Percentiles rank a stretch among this genome's conserved stretches.
Evolutionary conservation across 2,329 filamentous ascomycete genomes (phyloP).

Genomic region (Rachicladosporium sp.): DNA sequence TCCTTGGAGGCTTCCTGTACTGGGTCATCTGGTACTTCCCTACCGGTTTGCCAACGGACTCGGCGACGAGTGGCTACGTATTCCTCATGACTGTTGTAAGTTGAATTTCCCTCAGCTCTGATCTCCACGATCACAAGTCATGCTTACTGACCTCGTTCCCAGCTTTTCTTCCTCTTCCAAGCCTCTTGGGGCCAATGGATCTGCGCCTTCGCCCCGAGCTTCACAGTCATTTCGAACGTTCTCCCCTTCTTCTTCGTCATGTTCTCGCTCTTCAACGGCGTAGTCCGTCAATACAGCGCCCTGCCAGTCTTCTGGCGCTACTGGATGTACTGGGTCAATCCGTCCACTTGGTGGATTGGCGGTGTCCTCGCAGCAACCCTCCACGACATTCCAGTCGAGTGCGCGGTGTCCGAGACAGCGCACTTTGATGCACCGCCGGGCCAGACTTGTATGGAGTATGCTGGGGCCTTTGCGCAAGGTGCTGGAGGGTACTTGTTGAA

Average conservation of each 20-base stretch:
- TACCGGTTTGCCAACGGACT: constrained; percentile 54
- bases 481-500: constrained; percentile 54
- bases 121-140: too few relatives aligned
- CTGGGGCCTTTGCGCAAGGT: constrained; percentile 43
- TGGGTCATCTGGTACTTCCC: constrained; percentile 69
- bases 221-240: constrained; percentile 65
- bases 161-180: constrained; percentile 63
- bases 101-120: too few relatives aligned
- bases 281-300: constrained; percentile 54
- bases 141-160: too few relatives aligned
- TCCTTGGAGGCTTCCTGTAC: constrained; percentile 54
- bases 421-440: constrained; percentile 54
- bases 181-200: constrained; percentile 74
- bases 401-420: constrained; percentile 44
- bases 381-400: constrained; percentile 33
- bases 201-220: constrained; percentile 65
- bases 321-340: constrained; percentile 60
- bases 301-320: constrained; percentile 61
- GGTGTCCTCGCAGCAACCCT: constrained; percentile 56
- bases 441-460: constrained; percentile 54
- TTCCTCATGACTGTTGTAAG: constrained; percentile 57
- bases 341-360: constrained; percentile 59
- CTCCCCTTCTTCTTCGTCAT: constrained; percentile 74
- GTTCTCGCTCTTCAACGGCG: constrained; percentile 64
- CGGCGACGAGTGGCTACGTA: constrained; percentile 56